Percentiles rank a stretch among this genome's conserved stretches.
Evolutionary conservation across 73 alveolate genomes (phyloP).

Genomic region (Symbiodinium natans): DNA sequence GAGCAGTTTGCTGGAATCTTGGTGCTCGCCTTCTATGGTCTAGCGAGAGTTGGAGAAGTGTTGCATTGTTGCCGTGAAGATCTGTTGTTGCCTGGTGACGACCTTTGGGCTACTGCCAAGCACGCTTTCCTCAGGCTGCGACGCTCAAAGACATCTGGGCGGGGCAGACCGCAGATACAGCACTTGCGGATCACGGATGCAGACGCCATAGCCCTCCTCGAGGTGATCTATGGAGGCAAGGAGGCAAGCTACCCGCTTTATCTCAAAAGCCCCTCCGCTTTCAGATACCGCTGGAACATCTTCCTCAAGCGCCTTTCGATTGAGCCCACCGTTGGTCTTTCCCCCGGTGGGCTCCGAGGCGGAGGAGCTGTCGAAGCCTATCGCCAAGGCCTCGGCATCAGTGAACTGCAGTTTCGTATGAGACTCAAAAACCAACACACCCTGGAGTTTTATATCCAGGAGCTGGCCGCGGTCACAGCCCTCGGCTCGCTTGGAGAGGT

Average conservation of each 20-base stretch:
- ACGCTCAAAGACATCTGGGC: not conserved
- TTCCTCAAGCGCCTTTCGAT: not conserved
- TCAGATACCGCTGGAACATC: not conserved
- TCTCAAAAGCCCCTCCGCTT: not conserved
- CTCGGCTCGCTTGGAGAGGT: no score
- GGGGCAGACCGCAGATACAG: not conserved
- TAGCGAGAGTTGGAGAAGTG: not conserved
- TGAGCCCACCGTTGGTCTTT: not conserved
- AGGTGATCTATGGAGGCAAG: not conserved
- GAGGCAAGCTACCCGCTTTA: not conserved
- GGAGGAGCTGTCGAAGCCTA: not conserved
- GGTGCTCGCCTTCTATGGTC: not conserved
- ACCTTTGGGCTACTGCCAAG: not conserved
- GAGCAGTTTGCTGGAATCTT: not conserved
- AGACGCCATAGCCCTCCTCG: not conserved
- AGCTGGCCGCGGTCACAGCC: not conserved
- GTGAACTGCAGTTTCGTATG: not conserved
- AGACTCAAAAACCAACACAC: not conserved
- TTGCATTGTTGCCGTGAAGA: not conserved
- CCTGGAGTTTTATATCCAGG: not conserved
- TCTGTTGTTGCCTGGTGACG: not conserved
- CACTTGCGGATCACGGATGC: not conserved
- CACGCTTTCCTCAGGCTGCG: not conserved
- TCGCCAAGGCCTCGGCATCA: not conserved
- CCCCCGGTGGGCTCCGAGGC: conserved; percentile 7